Evolutionary conservation across 192 early-diverging fungal species (phyloP).

Genomic region (Chytriomyces hyalinus): DNA sequence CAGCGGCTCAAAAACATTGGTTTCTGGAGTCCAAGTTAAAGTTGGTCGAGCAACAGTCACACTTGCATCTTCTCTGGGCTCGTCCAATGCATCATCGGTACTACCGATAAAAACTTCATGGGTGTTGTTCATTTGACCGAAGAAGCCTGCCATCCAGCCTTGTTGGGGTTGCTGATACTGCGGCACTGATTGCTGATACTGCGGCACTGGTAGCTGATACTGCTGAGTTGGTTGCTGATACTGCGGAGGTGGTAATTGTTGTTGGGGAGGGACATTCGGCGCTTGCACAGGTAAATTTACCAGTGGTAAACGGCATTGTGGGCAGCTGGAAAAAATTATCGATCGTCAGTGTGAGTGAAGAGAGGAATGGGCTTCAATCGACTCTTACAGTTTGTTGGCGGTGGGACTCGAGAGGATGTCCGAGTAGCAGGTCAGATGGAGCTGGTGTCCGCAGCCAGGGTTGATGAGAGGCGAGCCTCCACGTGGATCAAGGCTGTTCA

Average conservation of each 20-base stretch:
- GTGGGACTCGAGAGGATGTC: not conserved
- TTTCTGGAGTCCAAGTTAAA: not conserved
- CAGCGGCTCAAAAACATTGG: not conserved
- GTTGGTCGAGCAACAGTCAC: not conserved
- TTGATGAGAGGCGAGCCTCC: slow-evolving; percentile 2
- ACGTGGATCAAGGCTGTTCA: not conserved
- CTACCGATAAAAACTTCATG: too few relatives aligned
- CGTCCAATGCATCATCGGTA: not conserved
- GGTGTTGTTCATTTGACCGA: not conserved
- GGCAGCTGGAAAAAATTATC: not conserved
- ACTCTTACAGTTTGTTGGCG: not conserved
- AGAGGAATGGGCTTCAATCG: not conserved
- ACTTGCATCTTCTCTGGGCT: not conserved
- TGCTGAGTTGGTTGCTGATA: too few relatives aligned
- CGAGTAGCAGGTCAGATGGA: slow-evolving; percentile 15
- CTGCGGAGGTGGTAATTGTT: too few relatives aligned
- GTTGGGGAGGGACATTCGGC: too few relatives aligned
- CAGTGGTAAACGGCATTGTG: slow-evolving; percentile 2
- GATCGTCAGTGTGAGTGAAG: too few relatives aligned
- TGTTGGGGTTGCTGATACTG: not conserved
- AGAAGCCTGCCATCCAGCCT: not conserved
- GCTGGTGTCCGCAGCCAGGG: slow-evolving; percentile 21
- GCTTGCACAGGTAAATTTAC: too few relatives aligned
- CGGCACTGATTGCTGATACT: too few relatives aligned
- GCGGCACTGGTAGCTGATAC: too few relatives aligned